Evolutionary conservation across 2,329 filamentous ascomycete species (phyloP).

Genomic region (Malbranchea zuffiana): DNA sequence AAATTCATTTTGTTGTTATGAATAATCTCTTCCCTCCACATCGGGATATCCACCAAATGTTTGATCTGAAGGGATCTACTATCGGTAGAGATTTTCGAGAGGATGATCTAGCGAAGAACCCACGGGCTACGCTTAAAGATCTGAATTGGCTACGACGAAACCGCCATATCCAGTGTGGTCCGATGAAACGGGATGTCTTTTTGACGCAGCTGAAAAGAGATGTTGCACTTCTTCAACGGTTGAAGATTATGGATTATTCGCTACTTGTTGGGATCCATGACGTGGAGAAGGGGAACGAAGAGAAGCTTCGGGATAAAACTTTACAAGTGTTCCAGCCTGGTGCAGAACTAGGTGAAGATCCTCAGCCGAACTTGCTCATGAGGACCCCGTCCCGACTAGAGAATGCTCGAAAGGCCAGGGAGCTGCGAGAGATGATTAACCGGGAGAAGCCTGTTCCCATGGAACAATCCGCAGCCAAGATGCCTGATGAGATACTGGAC

Average conservation of each 20-base stretch:
- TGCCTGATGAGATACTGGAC: slow-evolving; percentile 80
- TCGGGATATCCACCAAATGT: slow-evolving; percentile 92
- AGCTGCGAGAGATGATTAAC: slow-evolving; percentile 84
- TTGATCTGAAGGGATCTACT: slow-evolving; percentile 93
- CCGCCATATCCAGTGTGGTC: slow-evolving; percentile 75
- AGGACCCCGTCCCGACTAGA: slow-evolving; percentile 90
- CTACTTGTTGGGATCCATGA: slow-evolving; percentile 92
- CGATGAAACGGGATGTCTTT: slow-evolving; percentile 78
- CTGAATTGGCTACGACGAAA: slow-evolving; percentile 89
- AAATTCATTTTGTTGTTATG: slow-evolving; percentile 99
- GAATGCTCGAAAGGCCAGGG: slow-evolving; percentile 77
- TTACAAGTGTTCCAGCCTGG: slow-evolving; percentile 89
- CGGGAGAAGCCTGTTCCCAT: slow-evolving; percentile 89
- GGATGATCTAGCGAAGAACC: slow-evolving; percentile 77
- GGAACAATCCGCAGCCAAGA: slow-evolving; percentile 66
- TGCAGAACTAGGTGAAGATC: slow-evolving; percentile 55
- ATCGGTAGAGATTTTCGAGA: slow-evolving; percentile 85
- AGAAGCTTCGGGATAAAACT: slow-evolving; percentile 82
- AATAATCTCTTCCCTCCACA: slow-evolving; percentile 98
- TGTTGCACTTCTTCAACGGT: slow-evolving; percentile 70
- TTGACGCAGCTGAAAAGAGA: slow-evolving; percentile 80
- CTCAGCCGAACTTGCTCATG: slow-evolving; percentile 56
- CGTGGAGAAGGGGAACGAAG: slow-evolving; percentile 78
- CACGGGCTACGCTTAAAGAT: slow-evolving; percentile 87
- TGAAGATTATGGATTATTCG: slow-evolving; percentile 99